phyloP scores from a whole-genome alignment of 352 stramenopile genomes.

The Blastocystis sp. region DNA sequence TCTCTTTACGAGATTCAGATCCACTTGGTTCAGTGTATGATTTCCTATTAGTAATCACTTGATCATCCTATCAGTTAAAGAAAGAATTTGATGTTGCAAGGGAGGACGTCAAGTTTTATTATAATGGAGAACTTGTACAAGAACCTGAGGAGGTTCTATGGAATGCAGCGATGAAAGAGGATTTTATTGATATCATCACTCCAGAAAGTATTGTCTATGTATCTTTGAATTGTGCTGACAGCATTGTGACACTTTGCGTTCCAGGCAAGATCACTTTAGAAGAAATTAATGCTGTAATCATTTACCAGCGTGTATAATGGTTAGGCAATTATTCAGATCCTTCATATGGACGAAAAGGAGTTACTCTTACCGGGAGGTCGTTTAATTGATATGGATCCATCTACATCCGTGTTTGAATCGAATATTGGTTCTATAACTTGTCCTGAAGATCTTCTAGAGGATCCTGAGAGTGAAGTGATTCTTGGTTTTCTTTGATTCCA shows the following conservation, averaged over 20 bases:
- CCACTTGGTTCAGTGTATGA: neutral
- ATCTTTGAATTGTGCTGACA: neutral
- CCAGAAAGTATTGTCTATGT: slow-evolving; percentile 42
- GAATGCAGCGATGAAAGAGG: neutral
- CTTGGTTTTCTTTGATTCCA: neutral
- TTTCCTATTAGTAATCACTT: neutral
- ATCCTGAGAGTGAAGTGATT: neutral
- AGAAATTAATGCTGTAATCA: neutral
- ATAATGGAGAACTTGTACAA: neutral
- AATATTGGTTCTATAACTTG: slow-evolving; percentile 21
- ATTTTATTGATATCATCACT: slow-evolving; percentile 33
- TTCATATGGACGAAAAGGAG: neutral
- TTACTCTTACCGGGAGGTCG: neutral
- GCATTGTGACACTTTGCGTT: slow-evolving; percentile 16
- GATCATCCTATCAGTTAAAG: neutral
- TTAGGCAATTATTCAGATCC: neutral
- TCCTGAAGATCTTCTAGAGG: neutral
- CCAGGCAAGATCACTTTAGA: slow-evolving; percentile 1
- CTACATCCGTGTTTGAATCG: slow-evolving; percentile 40
- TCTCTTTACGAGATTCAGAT: neutral
- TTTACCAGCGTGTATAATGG: neutral
- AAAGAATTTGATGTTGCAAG: neutral
- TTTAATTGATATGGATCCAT: slow-evolving; percentile 5
- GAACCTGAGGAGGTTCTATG: neutral
- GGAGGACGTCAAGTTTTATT: neutral